Conservation (phyloP, 2,329 filamentous ascomycete species). For the Fusarium dlaminii region DNA sequence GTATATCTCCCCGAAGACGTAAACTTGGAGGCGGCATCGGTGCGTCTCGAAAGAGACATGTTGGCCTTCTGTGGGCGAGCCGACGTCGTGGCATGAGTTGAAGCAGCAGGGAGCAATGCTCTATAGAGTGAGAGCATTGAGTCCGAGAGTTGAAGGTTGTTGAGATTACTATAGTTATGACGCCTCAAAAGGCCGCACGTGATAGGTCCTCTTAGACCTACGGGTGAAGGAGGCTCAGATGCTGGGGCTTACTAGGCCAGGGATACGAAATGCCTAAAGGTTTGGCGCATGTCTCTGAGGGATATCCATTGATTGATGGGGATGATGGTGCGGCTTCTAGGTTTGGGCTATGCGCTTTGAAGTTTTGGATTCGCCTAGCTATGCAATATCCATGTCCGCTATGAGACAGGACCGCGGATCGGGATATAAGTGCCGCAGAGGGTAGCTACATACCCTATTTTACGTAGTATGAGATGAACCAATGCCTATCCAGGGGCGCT, state of each 20-base stretch:
- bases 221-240: slow-evolving; percentile 3
- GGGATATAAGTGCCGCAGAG: neutral
- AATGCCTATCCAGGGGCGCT: neutral
- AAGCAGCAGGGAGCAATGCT: neutral
- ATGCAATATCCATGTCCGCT: neutral
- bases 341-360: slow-evolving; percentile 3
- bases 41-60: slow-evolving; percentile 13
- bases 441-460: neutral
- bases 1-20: slow-evolving; percentile 14
- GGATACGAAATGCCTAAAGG: neutral
- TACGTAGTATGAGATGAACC: neutral
- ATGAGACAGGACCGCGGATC: neutral
- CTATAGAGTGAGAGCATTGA: neutral
- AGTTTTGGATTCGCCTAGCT: neutral
- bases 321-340: slow-evolving; percentile 8
- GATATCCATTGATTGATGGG: slow-evolving; percentile 11
- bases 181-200: neutral
- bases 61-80: slow-evolving; percentile 7
- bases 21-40: slow-evolving; percentile 7
- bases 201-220: neutral
- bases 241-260: neutral
- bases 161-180: neutral
- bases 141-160: neutral
- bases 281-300: slow-evolving; percentile 5
- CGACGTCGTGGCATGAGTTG: slow-evolving; percentile 13